phyloP scores from a whole-genome alignment of 2,329 filamentous ascomycete genomes.

The Coniella vitis region DNA sequence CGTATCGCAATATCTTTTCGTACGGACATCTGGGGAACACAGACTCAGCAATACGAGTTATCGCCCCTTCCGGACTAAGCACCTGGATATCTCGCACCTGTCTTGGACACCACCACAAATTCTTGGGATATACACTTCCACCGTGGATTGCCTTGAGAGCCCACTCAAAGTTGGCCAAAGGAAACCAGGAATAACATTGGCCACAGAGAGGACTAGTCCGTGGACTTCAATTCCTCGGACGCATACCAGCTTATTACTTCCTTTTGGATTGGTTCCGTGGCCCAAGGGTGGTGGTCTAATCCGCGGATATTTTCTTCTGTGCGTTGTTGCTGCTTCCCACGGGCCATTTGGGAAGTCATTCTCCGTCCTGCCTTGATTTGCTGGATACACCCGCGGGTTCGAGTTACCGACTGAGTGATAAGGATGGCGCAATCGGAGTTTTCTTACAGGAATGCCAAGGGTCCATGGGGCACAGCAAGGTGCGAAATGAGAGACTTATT shows the following conservation, averaged over 20 bases:
- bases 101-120: constrained; percentile 7
- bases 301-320: background rate
- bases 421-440: constrained; percentile 42
- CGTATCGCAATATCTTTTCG: constrained; percentile 2
- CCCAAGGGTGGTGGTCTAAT: too few relatives aligned
- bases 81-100: constrained; percentile 7
- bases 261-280: too few relatives aligned
- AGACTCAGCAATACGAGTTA: constrained; percentile 11
- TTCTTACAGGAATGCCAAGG: constrained; percentile 37
- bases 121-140: too few relatives aligned
- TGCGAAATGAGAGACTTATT: constrained; percentile 30
- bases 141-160: too few relatives aligned
- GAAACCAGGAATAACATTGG: constrained; percentile 9
- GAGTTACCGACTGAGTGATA: constrained; percentile 17
- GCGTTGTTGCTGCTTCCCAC: constrained; percentile 11
- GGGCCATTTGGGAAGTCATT: constrained; percentile 15
- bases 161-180: background rate
- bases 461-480: constrained; percentile 28
- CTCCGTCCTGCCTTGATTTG: constrained; percentile 24
- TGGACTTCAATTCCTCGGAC: constrained; percentile 13
- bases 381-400: constrained; percentile 16
- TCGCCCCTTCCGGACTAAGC: too few relatives aligned
- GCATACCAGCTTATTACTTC: background rate
- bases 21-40: constrained; percentile 7
- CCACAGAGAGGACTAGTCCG: constrained; percentile 12